These are phyloP conservation scores for Adansonia madagascariensis DNA, from an alignment of 441 rosid genomes.

Conservation along the genomic window DNA sequence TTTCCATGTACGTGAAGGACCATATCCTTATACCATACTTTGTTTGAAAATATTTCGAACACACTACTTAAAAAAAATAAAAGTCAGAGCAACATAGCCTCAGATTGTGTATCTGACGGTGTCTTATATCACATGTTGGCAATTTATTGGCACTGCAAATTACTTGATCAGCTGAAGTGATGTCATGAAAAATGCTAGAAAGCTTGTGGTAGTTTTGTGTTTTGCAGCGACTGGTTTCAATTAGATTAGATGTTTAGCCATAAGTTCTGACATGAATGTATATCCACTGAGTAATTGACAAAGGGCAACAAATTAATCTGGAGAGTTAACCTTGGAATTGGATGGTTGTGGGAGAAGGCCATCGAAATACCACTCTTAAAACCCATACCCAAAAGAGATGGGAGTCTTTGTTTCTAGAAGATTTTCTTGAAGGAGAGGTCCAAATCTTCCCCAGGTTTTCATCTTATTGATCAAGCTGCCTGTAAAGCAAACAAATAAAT, in stretches of 20 bases:
- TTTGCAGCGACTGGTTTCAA: not conserved
- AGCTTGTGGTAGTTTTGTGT: not conserved
- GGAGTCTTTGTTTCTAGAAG: not conserved
- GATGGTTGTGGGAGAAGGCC: not conserved
- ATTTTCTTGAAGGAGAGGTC: not conserved
- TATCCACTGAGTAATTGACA: not conserved
- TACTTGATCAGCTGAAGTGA: not conserved
- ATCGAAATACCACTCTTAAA: not conserved
- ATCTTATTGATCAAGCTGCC: not conserved
- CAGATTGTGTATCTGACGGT: not conserved
- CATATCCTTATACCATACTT: no score
- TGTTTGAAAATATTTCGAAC: no score
- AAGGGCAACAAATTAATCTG: not conserved
- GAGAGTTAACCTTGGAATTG: not conserved
- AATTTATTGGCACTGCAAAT: not conserved
- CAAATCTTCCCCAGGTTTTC: no score
- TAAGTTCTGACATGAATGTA: not conserved
- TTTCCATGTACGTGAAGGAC: no score
- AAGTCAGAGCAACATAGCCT: no score
- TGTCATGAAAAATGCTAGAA: not conserved
- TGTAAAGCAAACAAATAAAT: not conserved
- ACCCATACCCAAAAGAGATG: not conserved
- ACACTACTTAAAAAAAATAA: no score
- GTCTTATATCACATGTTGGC: not conserved
- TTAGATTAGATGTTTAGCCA: not conserved